Percentiles rank a stretch among this genome's conserved stretches.
These are phyloP conservation scores for Postia placenta DNA, from an alignment of 768 basidiomycete species.

Conservation along the genomic window DNA sequence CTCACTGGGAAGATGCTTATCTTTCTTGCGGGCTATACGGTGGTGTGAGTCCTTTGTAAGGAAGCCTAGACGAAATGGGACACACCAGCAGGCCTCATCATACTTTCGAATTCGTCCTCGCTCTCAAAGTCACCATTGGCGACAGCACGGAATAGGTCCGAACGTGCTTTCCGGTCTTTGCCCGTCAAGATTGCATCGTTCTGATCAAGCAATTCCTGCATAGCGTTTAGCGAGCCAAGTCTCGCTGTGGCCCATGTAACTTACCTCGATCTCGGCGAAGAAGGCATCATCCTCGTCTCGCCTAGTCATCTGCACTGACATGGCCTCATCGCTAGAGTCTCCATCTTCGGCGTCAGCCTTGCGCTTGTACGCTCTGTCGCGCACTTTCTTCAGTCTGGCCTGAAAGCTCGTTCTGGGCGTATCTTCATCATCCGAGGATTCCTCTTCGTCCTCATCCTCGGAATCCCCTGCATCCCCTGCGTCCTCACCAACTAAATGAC, in stretches of 20 bases:
- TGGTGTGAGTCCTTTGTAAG: neutral
- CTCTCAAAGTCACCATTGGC: conserved; percentile 43
- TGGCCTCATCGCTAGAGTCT: conserved; percentile 21
- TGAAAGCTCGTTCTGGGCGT: conserved; percentile 32
- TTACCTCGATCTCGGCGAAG: conserved; percentile 49
- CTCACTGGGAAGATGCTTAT: conserved; percentile 45
- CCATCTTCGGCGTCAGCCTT: conserved; percentile 28
- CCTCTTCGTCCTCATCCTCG: conserved; percentile 20
- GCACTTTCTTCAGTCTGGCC: conserved; percentile 27
- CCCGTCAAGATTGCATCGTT: conserved; percentile 43
- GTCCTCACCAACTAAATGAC: conserved; percentile 15
- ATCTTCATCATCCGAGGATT: conserved; percentile 30
- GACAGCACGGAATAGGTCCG: conserved; percentile 56
- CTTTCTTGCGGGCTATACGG: conserved; percentile 42
- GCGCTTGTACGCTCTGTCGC: conserved; percentile 18
- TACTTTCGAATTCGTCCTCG: conserved; percentile 26
- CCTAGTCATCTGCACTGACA: conserved; percentile 26
- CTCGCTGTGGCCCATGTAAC: too few relatives aligned
- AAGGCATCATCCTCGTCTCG: conserved; percentile 56
- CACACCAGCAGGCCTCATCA: conserved; percentile 45
- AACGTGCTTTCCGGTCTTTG: conserved; percentile 41
- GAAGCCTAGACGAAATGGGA: conserved; percentile 9
- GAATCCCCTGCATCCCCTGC: conserved; percentile 12
- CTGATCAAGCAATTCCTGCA: conserved; percentile 56
- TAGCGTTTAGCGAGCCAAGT: neutral